Evolutionary conservation across 2,329 filamentous ascomycete species (phyloP), one percentile per base, ranked within the genome.

Genomic region (Fusarium sp.): DNA sequence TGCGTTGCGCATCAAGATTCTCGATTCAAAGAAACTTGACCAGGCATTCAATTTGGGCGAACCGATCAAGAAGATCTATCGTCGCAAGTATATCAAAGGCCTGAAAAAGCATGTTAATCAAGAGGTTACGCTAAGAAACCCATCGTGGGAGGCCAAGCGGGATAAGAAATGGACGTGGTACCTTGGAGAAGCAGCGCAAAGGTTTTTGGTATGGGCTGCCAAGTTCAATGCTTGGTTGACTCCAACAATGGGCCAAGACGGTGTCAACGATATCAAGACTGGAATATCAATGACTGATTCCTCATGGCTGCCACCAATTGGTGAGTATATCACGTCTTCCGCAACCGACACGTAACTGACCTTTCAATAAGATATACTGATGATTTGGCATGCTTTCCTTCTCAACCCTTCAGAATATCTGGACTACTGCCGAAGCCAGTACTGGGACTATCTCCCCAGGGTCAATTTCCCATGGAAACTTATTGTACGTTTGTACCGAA

Each of bases 1-100:
- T 51, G 84, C 86, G 51, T 79, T 91, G 31, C 85, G 84, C n/a
- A 56, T 67, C 9, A 68, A 48, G 3, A 55, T 78, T 41, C 44
- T 77, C 13, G 58, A 51, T 11, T 76, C 73, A 9, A 39, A 45
- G 28, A 28, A 41, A 12, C 59, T 78, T 1, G 75, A 70, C 33
- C 33, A 44, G 39, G 48, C 61, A 5, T 75, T 76, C 42, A 66
- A 62, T 8, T 50, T 70, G 53, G 66, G 57, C 28, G 60, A 28
- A 15, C n/a, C 42, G 5, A 62, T 51, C 6, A 75, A 63, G 26
- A 71, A 61, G 14, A 50, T 75, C 5, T 75, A 71, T 33, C 72
- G 73, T 24, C 65, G 56, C 39, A 65, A 45, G 45, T 73, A 60
- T 22, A 42, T 75, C 8, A 51, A 53, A 20, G 45, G 42, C 10